Percentiles rank a stretch among this genome's conserved stretches.
phyloP scores from a whole-genome alignment of 116 monocot genomes.

The Iris pallida region DNA sequence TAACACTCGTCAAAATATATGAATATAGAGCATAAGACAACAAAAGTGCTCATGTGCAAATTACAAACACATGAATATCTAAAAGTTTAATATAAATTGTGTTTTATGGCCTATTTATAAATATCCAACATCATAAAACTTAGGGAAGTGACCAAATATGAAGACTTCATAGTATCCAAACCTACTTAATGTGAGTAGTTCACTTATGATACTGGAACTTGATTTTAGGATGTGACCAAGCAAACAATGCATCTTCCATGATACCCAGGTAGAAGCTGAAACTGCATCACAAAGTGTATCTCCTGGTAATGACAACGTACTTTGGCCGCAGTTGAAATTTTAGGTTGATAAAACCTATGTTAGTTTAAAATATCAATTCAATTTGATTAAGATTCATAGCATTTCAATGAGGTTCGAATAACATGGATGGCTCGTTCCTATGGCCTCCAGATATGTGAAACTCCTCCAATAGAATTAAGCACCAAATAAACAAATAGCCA shows the following conservation, averaged over 20 bases:
- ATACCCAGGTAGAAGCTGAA: conserved; percentile 86
- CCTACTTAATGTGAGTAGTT: too few species aligned
- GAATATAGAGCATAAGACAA: too few species aligned
- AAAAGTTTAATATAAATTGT: too few species aligned
- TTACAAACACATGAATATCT: too few species aligned
- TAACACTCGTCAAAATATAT: too few species aligned
- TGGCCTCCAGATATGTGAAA: conserved; percentile 89
- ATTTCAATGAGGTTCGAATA: conserved; percentile 20
- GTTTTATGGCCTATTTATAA: too few species aligned
- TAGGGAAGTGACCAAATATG: too few species aligned
- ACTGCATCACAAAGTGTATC: conserved; percentile 80
- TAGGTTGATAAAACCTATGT: conserved; percentile 10
- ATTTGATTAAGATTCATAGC: not conserved
- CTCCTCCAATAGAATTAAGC: conserved; percentile 94
- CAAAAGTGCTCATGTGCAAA: too few species aligned
- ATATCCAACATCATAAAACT: too few species aligned
- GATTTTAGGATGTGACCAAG: conserved; percentile 96
- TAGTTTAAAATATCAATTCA: conserved; percentile 5
- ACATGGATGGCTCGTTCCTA: conserved; percentile 94
- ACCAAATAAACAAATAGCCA: conserved; percentile 1
- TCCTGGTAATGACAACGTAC: conserved; percentile 68
- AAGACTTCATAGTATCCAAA: too few species aligned
- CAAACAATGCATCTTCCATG: conserved; percentile 90
- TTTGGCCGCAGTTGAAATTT: conserved; percentile 65
- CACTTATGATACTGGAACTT: conserved; percentile 95